Evolutionary conservation across 306 rosid genomes (phyloP), one percentile per base, ranked within the genome.

Genomic region (Leucaena leucocephala): DNA sequence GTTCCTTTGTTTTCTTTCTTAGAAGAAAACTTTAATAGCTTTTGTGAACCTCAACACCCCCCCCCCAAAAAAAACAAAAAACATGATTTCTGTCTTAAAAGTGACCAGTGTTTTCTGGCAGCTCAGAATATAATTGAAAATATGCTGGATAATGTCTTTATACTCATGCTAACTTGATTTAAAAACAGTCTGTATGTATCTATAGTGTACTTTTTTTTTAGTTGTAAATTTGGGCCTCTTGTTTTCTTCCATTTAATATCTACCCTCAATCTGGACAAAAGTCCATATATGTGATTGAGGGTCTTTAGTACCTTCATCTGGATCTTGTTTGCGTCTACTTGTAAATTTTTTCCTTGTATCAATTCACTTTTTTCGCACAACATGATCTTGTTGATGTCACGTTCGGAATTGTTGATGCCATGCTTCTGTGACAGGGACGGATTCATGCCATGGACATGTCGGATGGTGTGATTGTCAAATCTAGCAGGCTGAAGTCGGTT

Each of bases 401-500:
- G 1, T 68, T 36, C 54, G 38, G 40, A 49, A 65, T 63, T 27
- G 27, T 27, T 27, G 27, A 27, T 27, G 68, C 83, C 84, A 83
- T 87, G 58, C 77, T 65, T 78, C 73, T 87, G 77, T 84, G 82
- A 70, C 86, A 82, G 91, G 81, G 80, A 70, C 86, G 82, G 91
- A 80, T 82, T 81, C 74, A 82, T 86, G 90, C 78, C 68, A 96
- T 96, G 99, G 99, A 96, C 81, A 78, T 91, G 93, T 84, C 99
- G 7, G 97, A 96, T 82, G 97, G 96, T 35, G 97, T 91, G 40
- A 86, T 90, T 19, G 96, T 91, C 69, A 93, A 96, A 76, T 96
- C 98, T 17, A 90, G 95, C 80, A 85, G 99, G 86, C 80, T 96
- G 87, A 96, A 96, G 82, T 93, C 98, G 34, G 94, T 90, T 19